Evolutionary conservation across 495 filamentous ascomycete genomes (phyloP).

Genomic region (Symbiotaphrina buchneri): DNA sequence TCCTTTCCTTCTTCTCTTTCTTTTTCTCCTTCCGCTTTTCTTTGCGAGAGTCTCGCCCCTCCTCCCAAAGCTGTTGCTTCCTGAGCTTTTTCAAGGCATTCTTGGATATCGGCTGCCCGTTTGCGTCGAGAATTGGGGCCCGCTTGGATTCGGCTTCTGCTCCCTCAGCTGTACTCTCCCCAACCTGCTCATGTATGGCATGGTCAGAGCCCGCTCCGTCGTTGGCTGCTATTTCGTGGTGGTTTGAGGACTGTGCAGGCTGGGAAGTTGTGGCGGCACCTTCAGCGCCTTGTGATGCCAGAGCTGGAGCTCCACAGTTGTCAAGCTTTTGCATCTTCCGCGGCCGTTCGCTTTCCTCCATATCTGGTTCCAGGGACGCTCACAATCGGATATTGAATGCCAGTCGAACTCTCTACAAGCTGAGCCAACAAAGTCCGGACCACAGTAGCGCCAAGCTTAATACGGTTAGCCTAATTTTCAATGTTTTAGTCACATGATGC

Average conservation of each 20-base stretch:
- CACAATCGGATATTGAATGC: too few relatives aligned
- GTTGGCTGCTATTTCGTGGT: neutral
- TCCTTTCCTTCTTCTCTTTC: conserved; percentile 24
- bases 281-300: conserved; percentile 3
- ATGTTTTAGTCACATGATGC: neutral
- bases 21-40: conserved; percentile 47
- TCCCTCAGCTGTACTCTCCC: conserved; percentile 1
- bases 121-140: conserved; percentile 7
- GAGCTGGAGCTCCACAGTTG: conserved; percentile 10
- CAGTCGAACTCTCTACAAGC: too few relatives aligned
- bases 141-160: conserved; percentile 6
- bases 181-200: neutral
- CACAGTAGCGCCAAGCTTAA: too few relatives aligned
- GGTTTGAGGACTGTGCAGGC: neutral
- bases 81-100: conserved; percentile 56
- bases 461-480: too few relatives aligned
- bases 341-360: conserved; percentile 30
- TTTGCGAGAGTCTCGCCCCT: conserved; percentile 43
- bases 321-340: conserved; percentile 26
- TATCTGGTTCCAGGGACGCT: too few relatives aligned
- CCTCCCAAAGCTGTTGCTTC: conserved; percentile 42
- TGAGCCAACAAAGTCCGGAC: too few relatives aligned
- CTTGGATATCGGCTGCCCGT: conserved; percentile 34
- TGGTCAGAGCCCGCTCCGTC: neutral
- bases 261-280: conserved; percentile 1